Base-by-base conservation (phyloP, 345 rosid genomes). In the Populus nigra region DNA sequence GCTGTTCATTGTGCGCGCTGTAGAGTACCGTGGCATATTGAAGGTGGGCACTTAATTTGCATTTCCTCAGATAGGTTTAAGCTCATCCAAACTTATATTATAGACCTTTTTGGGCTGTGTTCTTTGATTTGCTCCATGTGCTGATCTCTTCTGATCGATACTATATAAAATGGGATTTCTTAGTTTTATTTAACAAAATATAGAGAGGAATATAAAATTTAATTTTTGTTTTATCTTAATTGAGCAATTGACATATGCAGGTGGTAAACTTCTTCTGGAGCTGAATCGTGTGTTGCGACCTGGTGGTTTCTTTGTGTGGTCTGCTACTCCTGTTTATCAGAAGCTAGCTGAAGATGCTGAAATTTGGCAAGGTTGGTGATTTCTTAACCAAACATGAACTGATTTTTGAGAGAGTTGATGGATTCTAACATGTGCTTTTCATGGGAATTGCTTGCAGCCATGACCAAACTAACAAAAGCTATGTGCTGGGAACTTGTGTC, bases 11-110 rank as follows among this genome's bases (percentile, higher is more conserved):
- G 99, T 86, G 99, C 99, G 43, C 94, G 97, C 39, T 96, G 99
- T 82, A 91, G 99, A 78, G 99, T 96, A 16, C 99, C 99, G 36
- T 96, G 99, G 99, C 99, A 96, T 82, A 91, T 92, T 73, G 99
- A 96, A 90, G 99, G 99, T 93, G 83, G 17, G 39, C 61, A 49
- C 35, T 25, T 31, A 47, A n/a, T 43, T 33, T 68, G 33, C 41
- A 39, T 73, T 27, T 69, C 7, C 5, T 61, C 11, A 33, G 9
- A 74, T 41, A 4, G 70, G 53, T 63, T 18, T 41, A 41, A 39
- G 47, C 66, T 67, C n/a, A 45, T 68, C 39, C n/a, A 17, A 35
- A 61, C 29, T 74, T 45, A 69, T 72, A 38, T 47, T 47, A 3
- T 47, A 15, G 13, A 50, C 65, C 62, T 39, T 16, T 31, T 10